phyloP scores from a whole-genome alignment of 1,139 yeast genomes.

The Saccharomyces hybrid region DNA sequence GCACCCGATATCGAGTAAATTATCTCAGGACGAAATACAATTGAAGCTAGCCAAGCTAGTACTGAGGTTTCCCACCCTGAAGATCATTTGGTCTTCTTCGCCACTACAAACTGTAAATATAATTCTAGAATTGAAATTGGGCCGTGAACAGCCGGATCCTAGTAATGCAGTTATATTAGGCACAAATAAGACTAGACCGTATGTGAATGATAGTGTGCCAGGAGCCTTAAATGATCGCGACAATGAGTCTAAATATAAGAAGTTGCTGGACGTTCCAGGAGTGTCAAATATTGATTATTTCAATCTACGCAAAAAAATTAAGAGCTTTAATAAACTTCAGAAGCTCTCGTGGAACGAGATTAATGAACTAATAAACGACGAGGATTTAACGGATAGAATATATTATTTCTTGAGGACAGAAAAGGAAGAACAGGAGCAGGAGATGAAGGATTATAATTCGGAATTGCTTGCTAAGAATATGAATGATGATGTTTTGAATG shows the following conservation, averaged over 20 bases:
- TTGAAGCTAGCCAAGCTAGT: slow-evolving; percentile 63
- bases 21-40: slow-evolving; percentile 64
- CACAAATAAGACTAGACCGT: slow-evolving; percentile 27
- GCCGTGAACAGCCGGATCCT: slow-evolving; percentile 77
- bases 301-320: slow-evolving; percentile 49
- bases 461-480: not conserved
- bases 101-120: slow-evolving; percentile 89
- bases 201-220: slow-evolving; percentile 5
- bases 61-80: slow-evolving; percentile 67
- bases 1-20: slow-evolving; percentile 37
- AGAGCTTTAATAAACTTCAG: slow-evolving; percentile 49
- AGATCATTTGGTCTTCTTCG: slow-evolving; percentile 85
- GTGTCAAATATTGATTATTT: slow-evolving; percentile 60
- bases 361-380: slow-evolving; percentile 49
- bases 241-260: slow-evolving; percentile 63
- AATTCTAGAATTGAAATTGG: slow-evolving; percentile 65
- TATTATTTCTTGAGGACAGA: slow-evolving; percentile 39
- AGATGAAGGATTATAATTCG: not conserved
- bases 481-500: not conserved
- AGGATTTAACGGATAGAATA: slow-evolving; percentile 57
- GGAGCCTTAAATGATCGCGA: slow-evolving; percentile 6
- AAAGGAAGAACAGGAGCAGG: slow-evolving; percentile 10
- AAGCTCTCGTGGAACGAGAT: slow-evolving; percentile 43
- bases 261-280: slow-evolving; percentile 78
- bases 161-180: slow-evolving; percentile 61